These are phyloP conservation scores for Symbiodinium pilosum DNA, from an alignment of 73 alveolate genomes.

Conservation along the genomic window DNA sequence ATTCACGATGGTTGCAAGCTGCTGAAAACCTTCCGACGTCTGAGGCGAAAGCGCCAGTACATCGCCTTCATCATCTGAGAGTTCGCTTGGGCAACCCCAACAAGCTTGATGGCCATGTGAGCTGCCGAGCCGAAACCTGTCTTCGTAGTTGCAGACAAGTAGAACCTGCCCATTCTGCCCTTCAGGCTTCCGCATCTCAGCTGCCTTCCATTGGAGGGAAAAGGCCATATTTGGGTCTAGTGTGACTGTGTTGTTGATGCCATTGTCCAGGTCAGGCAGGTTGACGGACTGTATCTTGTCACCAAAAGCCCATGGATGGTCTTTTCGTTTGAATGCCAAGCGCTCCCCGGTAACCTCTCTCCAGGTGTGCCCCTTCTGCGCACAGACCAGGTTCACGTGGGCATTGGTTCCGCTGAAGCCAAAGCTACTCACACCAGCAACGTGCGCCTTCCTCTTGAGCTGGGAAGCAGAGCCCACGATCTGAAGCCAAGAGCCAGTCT, in stretches of 20 bases:
- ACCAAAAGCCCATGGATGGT: no score
- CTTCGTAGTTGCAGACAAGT: background rate
- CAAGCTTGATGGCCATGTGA: background rate
- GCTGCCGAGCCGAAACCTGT: background rate
- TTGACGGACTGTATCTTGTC: no score
- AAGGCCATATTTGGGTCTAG: background rate
- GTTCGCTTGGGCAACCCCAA: background rate
- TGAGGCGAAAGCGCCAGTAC: background rate
- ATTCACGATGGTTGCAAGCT: background rate
- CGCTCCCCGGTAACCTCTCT: no score
- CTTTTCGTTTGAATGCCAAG: no score
- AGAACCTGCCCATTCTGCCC: background rate
- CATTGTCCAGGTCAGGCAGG: no score
- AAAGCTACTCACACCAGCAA: slow-evolving; percentile 13
- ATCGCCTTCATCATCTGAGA: background rate
- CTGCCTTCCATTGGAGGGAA: background rate
- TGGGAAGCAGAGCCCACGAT: no score
- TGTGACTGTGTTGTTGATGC: no score
- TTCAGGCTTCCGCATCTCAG: background rate
- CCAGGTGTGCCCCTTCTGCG: no score
- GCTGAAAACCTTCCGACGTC: background rate
- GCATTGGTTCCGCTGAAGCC: slow-evolving; percentile 71
- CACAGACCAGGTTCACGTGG: background rate
- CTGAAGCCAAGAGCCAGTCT: no score
- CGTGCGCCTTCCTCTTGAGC: background rate